A percentile compares a stretch with the other conserved stretches of the same genome.
Evolutionary conservation across 164 flowering plant genomes (phyloP).

Genomic region (Chimonanthus praecox): DNA sequence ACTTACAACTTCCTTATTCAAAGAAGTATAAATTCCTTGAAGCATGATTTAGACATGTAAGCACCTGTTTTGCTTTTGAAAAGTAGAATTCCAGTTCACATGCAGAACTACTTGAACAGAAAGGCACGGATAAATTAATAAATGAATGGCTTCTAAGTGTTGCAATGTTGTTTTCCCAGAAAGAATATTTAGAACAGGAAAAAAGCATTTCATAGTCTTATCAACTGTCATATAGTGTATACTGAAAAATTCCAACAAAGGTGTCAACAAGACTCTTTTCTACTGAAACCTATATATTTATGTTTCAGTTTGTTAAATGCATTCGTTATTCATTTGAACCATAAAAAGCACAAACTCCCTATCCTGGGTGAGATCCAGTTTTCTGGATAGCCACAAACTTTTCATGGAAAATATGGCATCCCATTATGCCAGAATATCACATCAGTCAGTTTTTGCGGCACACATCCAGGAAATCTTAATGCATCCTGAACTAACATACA

Average conservation of each 20-base stretch:
- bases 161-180: neutral
- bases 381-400: neutral
- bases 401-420: neutral
- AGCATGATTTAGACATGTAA: neutral
- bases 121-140: neutral
- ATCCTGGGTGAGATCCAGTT: neutral
- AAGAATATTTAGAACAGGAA: neutral
- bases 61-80: neutral
- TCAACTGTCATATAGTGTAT: neutral
- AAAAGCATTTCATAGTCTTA: neutral
- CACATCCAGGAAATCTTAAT: neutral
- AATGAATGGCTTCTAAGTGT: neutral
- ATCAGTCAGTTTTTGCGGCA: neutral
- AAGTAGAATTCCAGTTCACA: conserved; percentile 1
- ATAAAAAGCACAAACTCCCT: neutral
- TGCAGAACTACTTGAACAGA: neutral
- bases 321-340: neutral
- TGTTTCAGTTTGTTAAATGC: neutral
- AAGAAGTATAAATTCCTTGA: conserved; percentile 1
- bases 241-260: neutral
- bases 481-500: neutral
- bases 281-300: no score
- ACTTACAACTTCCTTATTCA: neutral
- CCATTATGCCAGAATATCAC: neutral
- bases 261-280: neutral